Evolutionary conservation across 306 rosid species (phyloP).

Genomic region (Castanea crenata): DNA sequence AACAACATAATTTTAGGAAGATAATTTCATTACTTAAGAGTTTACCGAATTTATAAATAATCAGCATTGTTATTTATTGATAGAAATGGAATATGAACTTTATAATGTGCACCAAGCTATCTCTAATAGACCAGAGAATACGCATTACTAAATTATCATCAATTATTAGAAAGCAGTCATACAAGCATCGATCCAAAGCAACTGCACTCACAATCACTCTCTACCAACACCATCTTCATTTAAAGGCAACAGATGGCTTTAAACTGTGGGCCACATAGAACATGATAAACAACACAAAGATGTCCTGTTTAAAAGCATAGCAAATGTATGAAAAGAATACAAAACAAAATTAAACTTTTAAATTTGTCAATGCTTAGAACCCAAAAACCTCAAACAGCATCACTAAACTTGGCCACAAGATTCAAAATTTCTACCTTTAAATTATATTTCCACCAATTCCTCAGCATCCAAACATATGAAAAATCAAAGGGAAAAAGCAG

Average conservation of each 20-base stretch:
- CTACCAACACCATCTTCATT: neutral
- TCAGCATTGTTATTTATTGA: neutral
- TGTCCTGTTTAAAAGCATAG: neutral
- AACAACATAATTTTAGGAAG: neutral
- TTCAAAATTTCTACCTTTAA: neutral
- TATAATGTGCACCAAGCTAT: neutral
- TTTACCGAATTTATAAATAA: neutral
- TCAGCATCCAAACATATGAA: neutral
- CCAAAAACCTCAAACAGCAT: neutral
- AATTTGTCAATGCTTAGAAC: neutral
- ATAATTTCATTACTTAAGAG: neutral
- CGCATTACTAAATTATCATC: neutral
- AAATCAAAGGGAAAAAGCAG: neutral
- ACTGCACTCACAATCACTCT: neutral
- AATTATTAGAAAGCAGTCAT: neutral
- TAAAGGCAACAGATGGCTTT: neutral
- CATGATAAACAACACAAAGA: too few species aligned
- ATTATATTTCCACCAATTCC: neutral
- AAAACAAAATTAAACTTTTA: neutral
- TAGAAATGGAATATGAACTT: neutral
- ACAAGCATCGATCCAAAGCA: neutral
- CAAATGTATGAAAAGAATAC: neutral
- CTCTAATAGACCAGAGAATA: too few species aligned
- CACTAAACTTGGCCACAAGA: neutral
- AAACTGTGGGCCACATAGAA: neutral